Evolutionary conservation across 2,329 filamentous ascomycete genomes (phyloP), one percentile per base, ranked within the genome.

Genomic region (Pseudogymnoascus destructans): DNA sequence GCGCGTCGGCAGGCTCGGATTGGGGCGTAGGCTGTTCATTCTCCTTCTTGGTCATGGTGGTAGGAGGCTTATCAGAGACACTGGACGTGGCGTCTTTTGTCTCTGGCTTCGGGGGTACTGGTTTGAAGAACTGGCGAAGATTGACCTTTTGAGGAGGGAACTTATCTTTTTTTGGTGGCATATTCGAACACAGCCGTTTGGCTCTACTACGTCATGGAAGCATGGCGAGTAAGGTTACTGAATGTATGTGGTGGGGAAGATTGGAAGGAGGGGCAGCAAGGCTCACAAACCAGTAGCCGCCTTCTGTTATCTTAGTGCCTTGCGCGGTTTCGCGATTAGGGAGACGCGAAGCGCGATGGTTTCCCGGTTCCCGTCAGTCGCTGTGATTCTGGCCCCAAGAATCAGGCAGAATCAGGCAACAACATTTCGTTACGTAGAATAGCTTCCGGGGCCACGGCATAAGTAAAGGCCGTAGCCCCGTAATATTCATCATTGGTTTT

Each of bases 81-180:
- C 1, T 52, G 23, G 5, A 30, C 13, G 4, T 11, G 25, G 46
- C 25, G 9, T 52, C 25, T 19, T 30, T 30, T 15, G 46, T 30
- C 15, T 30, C 25, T 17, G 8, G 86, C 85, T 65, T 91, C 87
- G 0, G 87, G 90, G 58, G 80, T 84, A 49, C 77, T 77, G 38
- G 91, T 86, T 58, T 85, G 73, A 80, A 73, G 60, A 75, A 72
- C 55, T 27, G 56, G 25, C 9, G 40, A 58, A 71, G 63, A 7
- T 55, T 62, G 25, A 7, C 15, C 25, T 52, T 52, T 13, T 52
- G 46, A 11, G 46, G 46, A 19, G 46, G 46, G 9, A 30, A 30
- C 15, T 52, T 30, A 25, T 30, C 46, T 52, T 52, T 52, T 52
- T 52, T 30, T 3, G 46, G 46, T 8, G 46, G 46, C 46, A 52